Percentiles rank a stretch among this genome's conserved stretches.
phyloP scores from a whole-genome alignment of 345 rosid genomes.

The Boechera stricta region DNA sequence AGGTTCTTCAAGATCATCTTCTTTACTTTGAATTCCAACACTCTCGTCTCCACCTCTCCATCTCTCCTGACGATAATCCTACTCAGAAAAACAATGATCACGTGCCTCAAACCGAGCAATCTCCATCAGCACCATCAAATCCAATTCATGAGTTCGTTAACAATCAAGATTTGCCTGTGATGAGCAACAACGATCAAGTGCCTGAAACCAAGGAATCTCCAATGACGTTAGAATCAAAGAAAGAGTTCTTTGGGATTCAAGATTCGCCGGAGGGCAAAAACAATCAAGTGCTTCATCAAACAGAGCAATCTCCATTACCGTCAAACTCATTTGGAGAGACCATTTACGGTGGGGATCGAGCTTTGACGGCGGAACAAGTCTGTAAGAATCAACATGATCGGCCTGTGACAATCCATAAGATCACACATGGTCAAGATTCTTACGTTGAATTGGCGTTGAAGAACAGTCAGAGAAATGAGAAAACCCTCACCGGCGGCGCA shows the following conservation, averaged over 20 bases:
- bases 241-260: no score
- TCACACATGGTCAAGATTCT: no score
- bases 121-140: neutral
- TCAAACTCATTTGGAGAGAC: neutral
- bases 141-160: no score
- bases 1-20: conserved; percentile 42
- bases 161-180: no score
- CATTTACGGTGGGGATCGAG: neutral
- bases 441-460: conserved; percentile 61
- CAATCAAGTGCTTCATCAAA: neutral
- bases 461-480: conserved; percentile 16
- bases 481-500: conserved; percentile 27
- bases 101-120: neutral
- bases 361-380: no score
- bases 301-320: neutral
- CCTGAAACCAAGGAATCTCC: no score
- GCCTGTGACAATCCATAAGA: no score
- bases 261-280: no score
- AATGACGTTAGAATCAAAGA: no score
- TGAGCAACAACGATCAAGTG: no score
- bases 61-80: conserved; percentile 26
- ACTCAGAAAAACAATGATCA: no score
- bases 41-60: conserved; percentile 58
- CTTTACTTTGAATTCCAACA: conserved; percentile 21
- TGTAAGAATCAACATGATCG: neutral